Conservation (phyloP, 306 rosid species). For the Ziziphus jujuba region DNA sequence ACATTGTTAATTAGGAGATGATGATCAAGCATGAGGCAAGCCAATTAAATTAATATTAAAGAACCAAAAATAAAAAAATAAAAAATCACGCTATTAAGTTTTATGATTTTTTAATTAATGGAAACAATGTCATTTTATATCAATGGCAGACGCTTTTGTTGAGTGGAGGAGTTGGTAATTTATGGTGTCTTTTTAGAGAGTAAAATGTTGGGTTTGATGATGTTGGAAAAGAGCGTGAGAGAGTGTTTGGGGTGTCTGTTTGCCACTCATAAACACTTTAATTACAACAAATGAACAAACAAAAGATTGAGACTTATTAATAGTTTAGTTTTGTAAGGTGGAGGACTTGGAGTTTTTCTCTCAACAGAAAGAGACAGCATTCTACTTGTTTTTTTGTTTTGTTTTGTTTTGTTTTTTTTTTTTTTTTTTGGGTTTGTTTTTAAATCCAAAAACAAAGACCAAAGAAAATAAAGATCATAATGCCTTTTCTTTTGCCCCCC, state of each 20-base stretch:
- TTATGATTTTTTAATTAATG: too few relatives aligned
- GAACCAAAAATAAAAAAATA: background rate
- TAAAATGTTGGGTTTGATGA: slow-evolving; percentile 11
- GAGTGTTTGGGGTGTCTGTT: background rate
- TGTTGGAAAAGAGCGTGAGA: background rate
- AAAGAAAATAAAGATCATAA: too few relatives aligned
- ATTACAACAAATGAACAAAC: background rate
- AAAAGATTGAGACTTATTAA: background rate
- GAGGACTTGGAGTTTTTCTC: background rate
- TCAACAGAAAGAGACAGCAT: too few relatives aligned
- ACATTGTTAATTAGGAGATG: slow-evolving; percentile 3
- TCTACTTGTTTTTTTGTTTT: too few relatives aligned
- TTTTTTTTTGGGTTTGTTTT: too few relatives aligned
- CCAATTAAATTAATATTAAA: background rate
- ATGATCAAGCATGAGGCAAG: slow-evolving; percentile 6
- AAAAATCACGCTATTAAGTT: too few relatives aligned
- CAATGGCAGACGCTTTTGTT: background rate
- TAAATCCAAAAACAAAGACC: too few relatives aligned
- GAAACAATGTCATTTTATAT: slow-evolving; percentile 7
- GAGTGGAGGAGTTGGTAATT: slow-evolving; percentile 18
- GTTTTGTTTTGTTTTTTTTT: too few relatives aligned
- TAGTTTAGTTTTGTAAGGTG: background rate
- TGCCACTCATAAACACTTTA: background rate
- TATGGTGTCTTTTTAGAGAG: background rate
- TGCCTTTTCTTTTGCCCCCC: too few relatives aligned